Percentiles rank a stretch among this genome's conserved stretches.
Evolutionary conservation across 2,329 filamentous ascomycete species (phyloP).

Genomic region (Thelonectria discophora): DNA sequence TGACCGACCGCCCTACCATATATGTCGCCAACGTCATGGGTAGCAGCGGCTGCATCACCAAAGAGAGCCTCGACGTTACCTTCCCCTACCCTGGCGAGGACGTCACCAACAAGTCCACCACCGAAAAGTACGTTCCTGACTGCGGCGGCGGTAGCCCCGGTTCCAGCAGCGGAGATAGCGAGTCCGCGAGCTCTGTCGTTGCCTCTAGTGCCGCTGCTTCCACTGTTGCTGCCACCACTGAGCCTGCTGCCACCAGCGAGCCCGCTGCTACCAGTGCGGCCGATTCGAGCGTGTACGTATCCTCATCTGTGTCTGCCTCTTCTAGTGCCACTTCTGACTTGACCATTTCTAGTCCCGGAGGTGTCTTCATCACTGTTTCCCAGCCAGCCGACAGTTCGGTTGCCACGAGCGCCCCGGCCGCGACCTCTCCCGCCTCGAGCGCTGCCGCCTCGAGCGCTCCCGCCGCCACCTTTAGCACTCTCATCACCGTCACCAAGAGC

Average conservation of each 20-base stretch:
- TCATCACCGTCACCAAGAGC: slow-evolving; percentile 38
- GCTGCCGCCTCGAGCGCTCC: slow-evolving; percentile 25
- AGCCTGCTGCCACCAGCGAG: too few relatives aligned
- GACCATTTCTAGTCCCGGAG: slow-evolving; percentile 50
- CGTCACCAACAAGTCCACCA: slow-evolving; percentile 52
- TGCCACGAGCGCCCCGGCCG: slow-evolving; percentile 28
- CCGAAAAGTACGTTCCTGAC: slow-evolving; percentile 47
- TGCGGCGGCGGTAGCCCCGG: slow-evolving; percentile 46
- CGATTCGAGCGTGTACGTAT: slow-evolving; percentile 41
- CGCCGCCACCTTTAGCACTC: slow-evolving; percentile 35
- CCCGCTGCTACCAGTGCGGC: slow-evolving; percentile 33
- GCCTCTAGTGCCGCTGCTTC: slow-evolving; percentile 28
- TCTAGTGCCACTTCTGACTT: slow-evolving; percentile 21
- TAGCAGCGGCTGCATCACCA: slow-evolving; percentile 65
- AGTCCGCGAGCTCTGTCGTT: slow-evolving; percentile 30
- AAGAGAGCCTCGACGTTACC: slow-evolving; percentile 64
- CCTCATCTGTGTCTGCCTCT: slow-evolving; percentile 17
- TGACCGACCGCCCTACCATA: slow-evolving; percentile 69
- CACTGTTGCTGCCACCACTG: slow-evolving; percentile 28
- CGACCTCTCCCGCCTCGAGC: slow-evolving; percentile 24
- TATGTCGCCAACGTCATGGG: slow-evolving; percentile 73
- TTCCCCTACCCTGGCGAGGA: slow-evolving; percentile 73
- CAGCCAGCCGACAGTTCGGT: slow-evolving; percentile 21
- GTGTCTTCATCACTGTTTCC: slow-evolving; percentile 53
- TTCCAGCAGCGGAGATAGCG: slow-evolving; percentile 27